Evolutionary conservation across 495 filamentous ascomycete species (phyloP), one percentile per base, ranked within the genome.

Genomic region (Lepidopterella palustris): DNA sequence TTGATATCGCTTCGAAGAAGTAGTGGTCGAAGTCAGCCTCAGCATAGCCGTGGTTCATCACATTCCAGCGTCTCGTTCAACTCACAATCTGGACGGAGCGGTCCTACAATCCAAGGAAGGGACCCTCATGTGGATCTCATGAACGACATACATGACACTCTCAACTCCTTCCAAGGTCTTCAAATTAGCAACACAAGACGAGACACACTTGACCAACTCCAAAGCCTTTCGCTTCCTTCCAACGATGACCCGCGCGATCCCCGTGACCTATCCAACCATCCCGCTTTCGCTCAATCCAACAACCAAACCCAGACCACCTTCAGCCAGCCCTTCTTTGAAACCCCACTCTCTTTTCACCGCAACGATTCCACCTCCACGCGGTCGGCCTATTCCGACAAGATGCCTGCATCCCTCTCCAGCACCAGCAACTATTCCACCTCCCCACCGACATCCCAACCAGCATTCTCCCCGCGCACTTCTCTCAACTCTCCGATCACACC

Each of bases 81-180:
- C 51, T 6, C 27, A n/a, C 4, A 57, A 18, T 49, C 27, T 35
- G 15, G 54, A 29, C n/a, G 57, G 9, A 13, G 58, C 35, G 31
- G 27, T 26, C 59, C 63, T 0, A 55, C 60, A 24, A 53, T 67
- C 10, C 53, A 61, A 29, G 39, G 35, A 18, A 28, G 13, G 11
- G 4, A 55, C 50, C 27, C 58, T 21, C 52, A 28, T 13, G 63
- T 10, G 20, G 32, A 50, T 18, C 58, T 67, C 56, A 63, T 63
- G 52, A 63, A 63, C 45, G 64, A 67, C 32, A 67, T 67, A 39
- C 56, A 67, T 31, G 60, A 67, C 31, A 67, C 62, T 25, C 59
- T 67, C 52, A 55, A 27, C 27, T 45, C 60, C 0, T 67, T 63
- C 32, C 64, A 67, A 50, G 60, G 54, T 28, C 23, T 60, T 11